These are phyloP conservation scores for Fusarium hostae DNA, from an alignment of 2,329 filamentous ascomycete species.

Conservation along the genomic window DNA sequence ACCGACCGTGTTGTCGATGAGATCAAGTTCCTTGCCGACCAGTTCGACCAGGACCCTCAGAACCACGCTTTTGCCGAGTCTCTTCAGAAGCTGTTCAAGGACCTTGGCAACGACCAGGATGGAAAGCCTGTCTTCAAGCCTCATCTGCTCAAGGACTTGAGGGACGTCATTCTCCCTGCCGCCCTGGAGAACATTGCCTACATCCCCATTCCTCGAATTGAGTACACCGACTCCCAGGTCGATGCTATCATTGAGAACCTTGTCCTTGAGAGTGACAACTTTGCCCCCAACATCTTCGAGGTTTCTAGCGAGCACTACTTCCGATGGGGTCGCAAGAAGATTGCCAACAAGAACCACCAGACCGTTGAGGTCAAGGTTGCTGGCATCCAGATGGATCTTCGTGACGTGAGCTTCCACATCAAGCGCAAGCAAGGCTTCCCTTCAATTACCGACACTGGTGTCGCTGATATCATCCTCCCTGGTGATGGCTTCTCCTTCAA, in stretches of 20 bases:
- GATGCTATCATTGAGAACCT: constrained; percentile 95
- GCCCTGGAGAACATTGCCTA: constrained; percentile 89
- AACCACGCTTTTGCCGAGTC: constrained; percentile 84
- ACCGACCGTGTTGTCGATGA: constrained; percentile 90
- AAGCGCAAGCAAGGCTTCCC: constrained; percentile 96
- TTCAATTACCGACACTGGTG: constrained; percentile 83
- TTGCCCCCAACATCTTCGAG: constrained; percentile 92
- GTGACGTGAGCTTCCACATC: constrained; percentile 92
- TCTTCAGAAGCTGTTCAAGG: constrained; percentile 83
- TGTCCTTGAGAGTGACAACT: constrained; percentile 94
- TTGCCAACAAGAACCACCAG: constrained; percentile 84
- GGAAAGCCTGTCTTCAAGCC: constrained; percentile 93
- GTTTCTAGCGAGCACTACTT: constrained; percentile 93
- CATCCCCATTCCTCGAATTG: constrained; percentile 91
- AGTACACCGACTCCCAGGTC: constrained; percentile 85
- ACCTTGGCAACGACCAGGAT: constrained; percentile 87
- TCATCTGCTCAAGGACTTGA: constrained; percentile 88
- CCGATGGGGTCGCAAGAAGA: constrained; percentile 91
- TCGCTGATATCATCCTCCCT: constrained; percentile 88
- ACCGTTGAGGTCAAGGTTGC: constrained; percentile 84
- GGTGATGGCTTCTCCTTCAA: constrained; percentile 92
- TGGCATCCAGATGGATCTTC: constrained; percentile 91
- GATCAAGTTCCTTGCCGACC: constrained; percentile 86
- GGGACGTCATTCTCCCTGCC: constrained; percentile 84
- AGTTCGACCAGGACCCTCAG: constrained; percentile 88